phyloP scores from a whole-genome alignment of 2,329 filamentous ascomycete genomes.

The Cladosporium sp. region DNA sequence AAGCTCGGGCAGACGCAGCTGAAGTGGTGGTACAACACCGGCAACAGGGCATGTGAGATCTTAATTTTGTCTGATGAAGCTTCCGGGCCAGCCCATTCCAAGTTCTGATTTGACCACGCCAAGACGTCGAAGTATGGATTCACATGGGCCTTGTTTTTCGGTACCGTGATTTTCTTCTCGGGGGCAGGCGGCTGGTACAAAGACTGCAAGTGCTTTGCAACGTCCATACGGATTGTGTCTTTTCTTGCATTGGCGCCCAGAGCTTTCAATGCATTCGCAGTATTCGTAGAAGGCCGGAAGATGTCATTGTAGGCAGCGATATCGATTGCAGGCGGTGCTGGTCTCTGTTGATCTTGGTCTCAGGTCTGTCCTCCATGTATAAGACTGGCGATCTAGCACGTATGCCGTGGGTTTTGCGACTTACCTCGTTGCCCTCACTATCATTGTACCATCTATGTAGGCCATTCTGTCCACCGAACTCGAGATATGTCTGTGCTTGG shows the following conservation, averaged over 20 bases:
- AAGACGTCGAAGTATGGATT: conserved; percentile 69
- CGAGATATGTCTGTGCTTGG: conserved; percentile 47
- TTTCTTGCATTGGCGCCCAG: conserved; percentile 64
- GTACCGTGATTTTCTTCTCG: conserved; percentile 29
- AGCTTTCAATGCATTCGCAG: conserved; percentile 58
- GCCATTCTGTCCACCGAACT: conserved; percentile 42
- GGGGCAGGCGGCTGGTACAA: conserved; percentile 49
- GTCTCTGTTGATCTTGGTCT: conserved; percentile 23
- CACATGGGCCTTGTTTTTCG: conserved; percentile 42
- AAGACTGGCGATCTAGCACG: conserved; percentile 14
- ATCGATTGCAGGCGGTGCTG: conserved; percentile 53
- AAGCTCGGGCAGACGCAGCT: conserved; percentile 67
- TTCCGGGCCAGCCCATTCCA: conserved; percentile 64
- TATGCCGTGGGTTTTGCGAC: conserved; percentile 11
- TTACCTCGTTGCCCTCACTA: conserved; percentile 35
- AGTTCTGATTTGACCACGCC: conserved; percentile 58
- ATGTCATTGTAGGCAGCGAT: conserved; percentile 63
- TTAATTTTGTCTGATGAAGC: conserved; percentile 49
- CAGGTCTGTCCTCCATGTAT: conserved; percentile 11
- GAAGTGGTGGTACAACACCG: conserved; percentile 74
- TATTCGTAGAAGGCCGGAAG: conserved; percentile 59
- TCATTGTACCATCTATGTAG: conserved; percentile 51
- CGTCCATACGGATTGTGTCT: conserved; percentile 54
- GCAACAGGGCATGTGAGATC: conserved; percentile 64
- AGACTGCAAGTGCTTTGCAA: conserved; percentile 53